Evolutionary conservation across 1,284 basidiomycete genomes (phyloP).

Genomic region (Sporisorium iseilematis-ciliati): DNA sequence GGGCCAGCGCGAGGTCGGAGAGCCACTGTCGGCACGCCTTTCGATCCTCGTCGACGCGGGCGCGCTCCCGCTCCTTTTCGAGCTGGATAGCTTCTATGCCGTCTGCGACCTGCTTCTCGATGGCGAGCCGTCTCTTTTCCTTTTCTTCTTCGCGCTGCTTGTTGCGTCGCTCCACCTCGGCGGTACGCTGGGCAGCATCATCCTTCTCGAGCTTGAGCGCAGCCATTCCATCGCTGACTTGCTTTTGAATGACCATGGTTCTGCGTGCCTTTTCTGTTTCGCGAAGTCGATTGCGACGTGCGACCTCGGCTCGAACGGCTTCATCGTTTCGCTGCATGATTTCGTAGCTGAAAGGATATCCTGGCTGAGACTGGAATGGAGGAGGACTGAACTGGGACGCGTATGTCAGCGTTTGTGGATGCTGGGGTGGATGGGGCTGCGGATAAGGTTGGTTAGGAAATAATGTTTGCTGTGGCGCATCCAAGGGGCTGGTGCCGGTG

Average conservation of each 20-base stretch:
- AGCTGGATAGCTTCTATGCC: constrained; percentile 28
- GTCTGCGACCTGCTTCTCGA: constrained; percentile 29
- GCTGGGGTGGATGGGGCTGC: neutral
- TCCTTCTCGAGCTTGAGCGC: constrained; percentile 27
- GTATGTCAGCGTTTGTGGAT: neutral
- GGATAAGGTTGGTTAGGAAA: neutral
- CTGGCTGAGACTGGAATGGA: neutral
- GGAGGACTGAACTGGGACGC: neutral
- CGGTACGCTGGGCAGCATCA: constrained; percentile 13
- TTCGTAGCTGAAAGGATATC: neutral
- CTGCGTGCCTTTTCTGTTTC: constrained; percentile 29
- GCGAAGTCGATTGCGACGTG: constrained; percentile 30
- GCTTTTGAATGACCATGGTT: constrained; percentile 26
- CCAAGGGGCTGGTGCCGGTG: neutral
- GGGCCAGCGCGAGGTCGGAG: neutral
- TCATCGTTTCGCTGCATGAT: constrained; percentile 9
- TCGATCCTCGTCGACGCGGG: constrained; percentile 17
- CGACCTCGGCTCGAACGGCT: constrained; percentile 29
- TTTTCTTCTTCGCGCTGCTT: constrained; percentile 31
- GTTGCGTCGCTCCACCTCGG: constrained; percentile 37
- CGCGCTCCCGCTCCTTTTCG: constrained; percentile 25
- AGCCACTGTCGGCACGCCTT: constrained; percentile 32
- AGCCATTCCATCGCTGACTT: constrained; percentile 26
- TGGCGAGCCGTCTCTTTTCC: constrained; percentile 14
- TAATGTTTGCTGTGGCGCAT: neutral